phyloP scores from a whole-genome alignment of 805 yeast species.

The Metschnikowia dekortorum region DNA sequence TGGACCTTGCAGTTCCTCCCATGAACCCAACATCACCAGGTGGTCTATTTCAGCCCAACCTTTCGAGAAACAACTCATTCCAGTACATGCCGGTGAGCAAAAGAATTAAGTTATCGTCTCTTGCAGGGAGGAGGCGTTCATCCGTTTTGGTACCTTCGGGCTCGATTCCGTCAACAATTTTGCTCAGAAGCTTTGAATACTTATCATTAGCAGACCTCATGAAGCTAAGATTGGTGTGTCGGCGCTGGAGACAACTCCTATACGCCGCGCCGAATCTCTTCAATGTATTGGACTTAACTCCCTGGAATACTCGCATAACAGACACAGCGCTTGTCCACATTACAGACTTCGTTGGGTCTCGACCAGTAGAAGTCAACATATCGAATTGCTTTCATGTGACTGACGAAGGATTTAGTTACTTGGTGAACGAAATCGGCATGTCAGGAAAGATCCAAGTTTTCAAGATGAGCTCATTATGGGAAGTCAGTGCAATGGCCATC shows the following conservation, averaged over 20 bases:
- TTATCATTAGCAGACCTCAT: conserved; percentile 56
- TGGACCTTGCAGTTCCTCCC: conserved; percentile 32
- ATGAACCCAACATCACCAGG: conserved; percentile 29
- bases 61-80: conserved; percentile 28
- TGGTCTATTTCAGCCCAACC: conserved; percentile 1
- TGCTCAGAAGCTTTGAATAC: conserved; percentile 49
- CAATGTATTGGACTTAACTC: conserved; percentile 50
- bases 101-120: conserved; percentile 44
- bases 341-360: conserved; percentile 65
- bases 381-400: conserved; percentile 76
- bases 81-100: conserved; percentile 54
- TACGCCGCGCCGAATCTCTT: conserved; percentile 53
- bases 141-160: conserved; percentile 51
- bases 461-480: conserved; percentile 70
- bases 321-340: conserved; percentile 56
- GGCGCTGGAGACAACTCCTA: conserved; percentile 65
- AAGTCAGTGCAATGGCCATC: conserved; percentile 73
- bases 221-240: conserved; percentile 54
- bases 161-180: conserved; percentile 57
- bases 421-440: conserved; percentile 69
- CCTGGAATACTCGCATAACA: conserved; percentile 57
- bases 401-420: conserved; percentile 66
- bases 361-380: conserved; percentile 58
- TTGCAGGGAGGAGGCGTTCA: conserved; percentile 48
- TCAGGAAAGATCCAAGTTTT: conserved; percentile 52